Base-by-base conservation (phyloP, 1,284 basidiomycete genomes). In the Cryptococcus hybrid region DNA sequence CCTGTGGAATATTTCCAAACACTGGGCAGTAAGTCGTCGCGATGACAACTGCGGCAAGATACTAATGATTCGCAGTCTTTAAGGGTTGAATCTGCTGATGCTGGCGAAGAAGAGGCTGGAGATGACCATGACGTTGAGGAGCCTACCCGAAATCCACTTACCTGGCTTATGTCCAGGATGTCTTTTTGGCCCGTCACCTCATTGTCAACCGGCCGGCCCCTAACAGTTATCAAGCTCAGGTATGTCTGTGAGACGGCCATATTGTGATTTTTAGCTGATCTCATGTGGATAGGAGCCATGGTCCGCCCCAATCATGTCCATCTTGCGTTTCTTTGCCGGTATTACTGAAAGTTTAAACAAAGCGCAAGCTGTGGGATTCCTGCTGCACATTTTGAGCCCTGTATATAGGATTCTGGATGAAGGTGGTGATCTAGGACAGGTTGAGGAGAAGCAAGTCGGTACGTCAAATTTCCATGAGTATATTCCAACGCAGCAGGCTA, bases 301-400 rank as follows among this genome's bases (percentile, higher is more conserved):
- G 92, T 82, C 85, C 5, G 84, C 88, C 18, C 89, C 91, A 61
- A 88, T 92, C 0, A 77, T 87, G 7, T 86, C 90, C 0, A 85
- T 90, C 52, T 76, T 98, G 47, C 87, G 89, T n/a, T 95, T 92
- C 87, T 96, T 97, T 68, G 94, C 92, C 1, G 92, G 92, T 0
- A 91, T 96, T 84, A 79, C 85, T 3, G 86, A 88, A 7, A 80
- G 85, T 67, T 84, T 98, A 80, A 83, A 86, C 1, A 66, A 80
- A 1, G 61, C 70, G 0, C 77, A 82, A 40, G 79, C 90, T 0
- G 84, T 87, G 61, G 79, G 77, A 9, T 94, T 89, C 79, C 80
- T 96, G 40, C 82, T 87, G 0, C 92, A 96, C 68, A 87, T 97
- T 44, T 80, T 98, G 30, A 86, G 86, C 4, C 94, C 94, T 0